These are phyloP conservation scores for Trametopsis cervina DNA, from an alignment of 768 basidiomycete species.

Conservation along the genomic window DNA sequence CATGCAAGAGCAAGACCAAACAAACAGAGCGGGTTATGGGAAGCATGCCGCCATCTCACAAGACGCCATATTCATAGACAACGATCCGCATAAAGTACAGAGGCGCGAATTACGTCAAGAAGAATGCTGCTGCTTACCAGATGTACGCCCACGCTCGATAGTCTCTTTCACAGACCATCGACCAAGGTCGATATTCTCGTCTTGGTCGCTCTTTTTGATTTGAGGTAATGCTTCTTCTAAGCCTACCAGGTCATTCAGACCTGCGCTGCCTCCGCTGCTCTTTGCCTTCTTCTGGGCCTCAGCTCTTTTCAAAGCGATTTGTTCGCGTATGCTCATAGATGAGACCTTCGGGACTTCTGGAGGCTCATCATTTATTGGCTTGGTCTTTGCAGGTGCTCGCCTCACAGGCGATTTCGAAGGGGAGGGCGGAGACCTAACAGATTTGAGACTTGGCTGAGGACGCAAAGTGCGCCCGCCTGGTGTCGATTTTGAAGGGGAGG, in stretches of 20 bases:
- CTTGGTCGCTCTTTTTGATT: slow-evolving; percentile 27
- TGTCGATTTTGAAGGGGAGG: slow-evolving; percentile 12
- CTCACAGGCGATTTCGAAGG: slow-evolving; percentile 12
- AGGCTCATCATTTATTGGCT: slow-evolving; percentile 12
- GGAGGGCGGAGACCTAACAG: slow-evolving; percentile 10
- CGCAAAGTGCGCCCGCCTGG: slow-evolving; percentile 12
- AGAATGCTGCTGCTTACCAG: slow-evolving; percentile 47
- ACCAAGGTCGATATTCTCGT: slow-evolving; percentile 48
- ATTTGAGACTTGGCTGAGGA: slow-evolving; percentile 16
- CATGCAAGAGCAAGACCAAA: no score
- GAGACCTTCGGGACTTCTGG: slow-evolving; percentile 25
- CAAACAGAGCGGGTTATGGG: no score
- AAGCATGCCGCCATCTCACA: no score
- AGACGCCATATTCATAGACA: no score
- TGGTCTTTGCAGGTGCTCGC: slow-evolving; percentile 1
- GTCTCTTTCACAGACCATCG: slow-evolving; percentile 64
- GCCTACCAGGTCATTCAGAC: slow-evolving; percentile 30
- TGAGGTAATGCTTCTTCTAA: slow-evolving; percentile 45
- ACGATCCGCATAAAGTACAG: no score
- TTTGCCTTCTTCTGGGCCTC: slow-evolving; percentile 59
- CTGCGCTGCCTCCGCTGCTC: slow-evolving; percentile 19
- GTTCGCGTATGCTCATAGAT: slow-evolving; percentile 58
- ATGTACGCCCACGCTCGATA: slow-evolving; percentile 70
- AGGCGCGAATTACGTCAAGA: no score
- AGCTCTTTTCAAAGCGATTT: slow-evolving; percentile 72